Conservation (phyloP, 352 stramenopile genomes). For the Pythium diclinum region DNA sequence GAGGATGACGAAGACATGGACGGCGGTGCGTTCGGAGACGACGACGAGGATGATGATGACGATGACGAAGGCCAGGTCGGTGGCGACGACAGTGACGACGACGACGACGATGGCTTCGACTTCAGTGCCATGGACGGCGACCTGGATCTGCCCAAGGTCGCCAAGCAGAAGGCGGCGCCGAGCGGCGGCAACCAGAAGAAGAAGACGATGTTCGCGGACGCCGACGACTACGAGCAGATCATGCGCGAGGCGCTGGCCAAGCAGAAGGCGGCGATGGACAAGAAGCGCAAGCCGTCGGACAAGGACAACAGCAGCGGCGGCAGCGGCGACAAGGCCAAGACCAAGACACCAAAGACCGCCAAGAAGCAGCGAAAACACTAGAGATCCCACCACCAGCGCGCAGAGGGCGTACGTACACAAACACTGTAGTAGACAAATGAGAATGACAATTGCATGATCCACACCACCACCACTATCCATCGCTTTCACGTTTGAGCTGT, state of each 20-base stretch:
- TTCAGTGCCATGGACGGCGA: conserved; percentile 45
- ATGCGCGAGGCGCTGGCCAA: conserved; percentile 62
- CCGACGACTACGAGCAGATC: conserved; percentile 75
- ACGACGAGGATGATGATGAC: conserved; percentile 24
- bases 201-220: conserved; percentile 69
- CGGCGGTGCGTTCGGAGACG: conserved; percentile 13
- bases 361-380: conserved; percentile 29
- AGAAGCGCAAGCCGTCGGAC: conserved; percentile 35
- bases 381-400: neutral
- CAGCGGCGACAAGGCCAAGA: neutral
- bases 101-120: conserved; percentile 33
- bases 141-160: conserved; percentile 37
- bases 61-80: conserved; percentile 21
- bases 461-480: neutral
- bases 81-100: conserved; percentile 14
- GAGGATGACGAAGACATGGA: conserved; percentile 37
- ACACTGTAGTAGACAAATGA: conserved; percentile 5
- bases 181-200: conserved; percentile 37
- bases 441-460: conserved; percentile 1
- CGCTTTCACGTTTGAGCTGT: no score
- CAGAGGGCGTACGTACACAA: neutral
- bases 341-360: neutral
- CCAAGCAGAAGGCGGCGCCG: conserved; percentile 53
- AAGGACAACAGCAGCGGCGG: neutral
- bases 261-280: conserved; percentile 37